Conservation (phyloP, 306 rosid genomes). For the Leucaena leucocephala region DNA sequence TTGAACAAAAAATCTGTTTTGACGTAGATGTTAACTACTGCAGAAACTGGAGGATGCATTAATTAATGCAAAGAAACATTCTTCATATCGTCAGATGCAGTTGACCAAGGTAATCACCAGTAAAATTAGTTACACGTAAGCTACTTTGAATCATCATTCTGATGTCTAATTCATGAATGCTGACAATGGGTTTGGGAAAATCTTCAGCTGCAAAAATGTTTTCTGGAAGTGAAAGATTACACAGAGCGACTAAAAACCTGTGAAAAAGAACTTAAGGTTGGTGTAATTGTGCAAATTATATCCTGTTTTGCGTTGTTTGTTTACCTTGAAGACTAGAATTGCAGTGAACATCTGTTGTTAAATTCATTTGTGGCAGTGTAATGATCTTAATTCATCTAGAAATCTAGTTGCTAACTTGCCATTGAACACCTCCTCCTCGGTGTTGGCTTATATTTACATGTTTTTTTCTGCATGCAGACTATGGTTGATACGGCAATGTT, state of each 20-base stretch:
- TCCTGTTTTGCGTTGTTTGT: conserved; percentile 3
- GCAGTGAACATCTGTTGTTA: conserved; percentile 10
- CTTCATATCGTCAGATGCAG: conserved; percentile 68
- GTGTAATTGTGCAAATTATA: conserved; percentile 38
- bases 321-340: conserved; percentile 5
- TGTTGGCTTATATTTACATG: not conserved
- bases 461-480: conserved; percentile 55
- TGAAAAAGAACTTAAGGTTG: conserved; percentile 89
- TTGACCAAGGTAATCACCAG: conserved; percentile 66
- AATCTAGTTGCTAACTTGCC: conserved; percentile 5
- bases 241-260: conserved; percentile 62
- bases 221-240: conserved; percentile 60
- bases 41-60: conserved; percentile 94
- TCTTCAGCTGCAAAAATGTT: conserved; percentile 76
- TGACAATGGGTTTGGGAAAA: conserved; percentile 36
- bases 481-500: conserved; percentile 55
- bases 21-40: conserved; percentile 35
- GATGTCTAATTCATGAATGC: conserved; percentile 27
- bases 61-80: conserved; percentile 69
- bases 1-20: conserved; percentile 26
- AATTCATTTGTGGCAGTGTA: conserved; percentile 5
- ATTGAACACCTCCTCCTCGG: not conserved
- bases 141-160: conserved; percentile 16
- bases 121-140: conserved; percentile 6
- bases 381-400: conserved; percentile 7